Percentiles rank a stretch among this genome's conserved stretches.
Conservation (phyloP, 2,329 filamentous ascomycete species). For the Pseudogymnoascus sp. region DNA sequence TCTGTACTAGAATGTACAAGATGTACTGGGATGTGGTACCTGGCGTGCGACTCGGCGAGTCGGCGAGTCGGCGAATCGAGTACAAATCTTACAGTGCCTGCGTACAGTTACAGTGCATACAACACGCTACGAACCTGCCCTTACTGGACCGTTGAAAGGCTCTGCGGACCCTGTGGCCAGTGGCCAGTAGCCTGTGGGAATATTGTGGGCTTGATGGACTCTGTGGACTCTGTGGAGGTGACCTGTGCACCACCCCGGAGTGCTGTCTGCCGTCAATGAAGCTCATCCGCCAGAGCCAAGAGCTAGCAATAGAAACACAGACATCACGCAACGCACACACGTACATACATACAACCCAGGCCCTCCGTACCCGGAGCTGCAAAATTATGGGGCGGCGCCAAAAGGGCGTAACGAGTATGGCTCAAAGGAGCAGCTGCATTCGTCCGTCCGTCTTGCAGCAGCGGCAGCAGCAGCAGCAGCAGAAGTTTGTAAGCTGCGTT, state of each 20-base stretch:
- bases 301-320: neutral
- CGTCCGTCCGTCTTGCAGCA: too few species aligned
- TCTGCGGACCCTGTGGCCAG: neutral
- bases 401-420: neutral
- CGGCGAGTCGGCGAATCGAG: neutral
- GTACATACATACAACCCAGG: too few species aligned
- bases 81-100: neutral
- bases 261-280: neutral
- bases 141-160: neutral
- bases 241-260: neutral
- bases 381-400: neutral
- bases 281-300: neutral
- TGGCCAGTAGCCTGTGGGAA: too few species aligned
- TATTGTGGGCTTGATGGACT: too few species aligned
- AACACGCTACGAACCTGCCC: neutral
- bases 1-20: neutral
- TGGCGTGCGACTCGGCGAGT: neutral
- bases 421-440: neutral
- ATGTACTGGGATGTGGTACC: neutral
- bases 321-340: too few species aligned
- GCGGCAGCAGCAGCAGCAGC: too few species aligned
- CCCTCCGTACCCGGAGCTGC: neutral
- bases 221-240: neutral
- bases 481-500: neutral
- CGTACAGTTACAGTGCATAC: neutral